Percentiles rank a stretch among this genome's conserved stretches.
phyloP scores from a whole-genome alignment of 1,284 basidiomycete species.

The Pterulicium gracile region DNA sequence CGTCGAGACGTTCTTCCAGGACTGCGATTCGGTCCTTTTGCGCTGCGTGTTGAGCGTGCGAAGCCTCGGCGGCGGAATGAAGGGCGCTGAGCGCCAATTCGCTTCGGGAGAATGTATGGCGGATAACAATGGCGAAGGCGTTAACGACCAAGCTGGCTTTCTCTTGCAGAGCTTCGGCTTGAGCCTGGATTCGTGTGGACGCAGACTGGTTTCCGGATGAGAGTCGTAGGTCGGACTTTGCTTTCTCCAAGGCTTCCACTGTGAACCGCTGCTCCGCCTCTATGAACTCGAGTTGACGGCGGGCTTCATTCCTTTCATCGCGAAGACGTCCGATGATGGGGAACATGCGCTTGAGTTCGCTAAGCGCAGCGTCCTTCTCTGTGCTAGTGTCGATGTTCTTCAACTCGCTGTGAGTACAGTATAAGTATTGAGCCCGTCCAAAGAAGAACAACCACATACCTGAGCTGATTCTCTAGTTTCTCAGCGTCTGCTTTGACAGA shows the following conservation, averaged over 20 bases:
- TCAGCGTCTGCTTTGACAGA: slow-evolving; percentile 20
- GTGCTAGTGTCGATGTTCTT: neutral
- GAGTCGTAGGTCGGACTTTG: slow-evolving; percentile 24
- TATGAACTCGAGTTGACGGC: slow-evolving; percentile 57
- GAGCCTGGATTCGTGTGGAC: slow-evolving; percentile 13
- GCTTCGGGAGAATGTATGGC: slow-evolving; percentile 12
- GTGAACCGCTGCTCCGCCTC: slow-evolving; percentile 63
- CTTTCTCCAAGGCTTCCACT: slow-evolving; percentile 46
- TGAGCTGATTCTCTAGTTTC: slow-evolving; percentile 18
- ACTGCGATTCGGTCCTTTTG: slow-evolving; percentile 15
- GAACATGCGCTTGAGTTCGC: slow-evolving; percentile 26
- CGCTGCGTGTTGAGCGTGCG: slow-evolving; percentile 12
- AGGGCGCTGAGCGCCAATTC: neutral
- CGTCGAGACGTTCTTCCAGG: slow-evolving; percentile 20
- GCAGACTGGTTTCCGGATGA: slow-evolving; percentile 2
- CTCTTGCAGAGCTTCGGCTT: neutral
- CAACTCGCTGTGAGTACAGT: neutral
- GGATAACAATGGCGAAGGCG: slow-evolving; percentile 25
- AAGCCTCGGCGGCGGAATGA: neutral
- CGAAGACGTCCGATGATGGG: slow-evolving; percentile 57
- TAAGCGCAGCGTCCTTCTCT: neutral
- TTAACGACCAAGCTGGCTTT: neutral
- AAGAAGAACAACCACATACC: slow-evolving; percentile 17
- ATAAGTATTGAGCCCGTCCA: neutral
- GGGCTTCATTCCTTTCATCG: slow-evolving; percentile 57